phyloP scores from a whole-genome alignment of 1,139 yeast species.

The Candida sanyaensis region DNA sequence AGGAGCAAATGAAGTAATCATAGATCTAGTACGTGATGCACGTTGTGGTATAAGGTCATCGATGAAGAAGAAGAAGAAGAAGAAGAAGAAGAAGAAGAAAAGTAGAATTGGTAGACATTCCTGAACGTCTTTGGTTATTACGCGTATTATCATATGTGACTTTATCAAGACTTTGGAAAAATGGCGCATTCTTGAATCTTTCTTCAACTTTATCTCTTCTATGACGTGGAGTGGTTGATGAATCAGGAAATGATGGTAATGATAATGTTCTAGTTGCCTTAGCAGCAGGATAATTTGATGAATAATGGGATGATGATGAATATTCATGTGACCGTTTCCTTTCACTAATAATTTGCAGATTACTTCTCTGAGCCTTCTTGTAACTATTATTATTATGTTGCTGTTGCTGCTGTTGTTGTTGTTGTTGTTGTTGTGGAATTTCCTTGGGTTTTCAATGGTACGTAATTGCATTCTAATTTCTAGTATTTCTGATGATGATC shows the following conservation, averaged over 20 bases:
- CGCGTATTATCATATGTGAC: constrained; percentile 35
- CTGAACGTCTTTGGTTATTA: constrained; percentile 17
- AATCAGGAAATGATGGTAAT: constrained; percentile 54
- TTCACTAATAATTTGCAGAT: constrained; percentile 6
- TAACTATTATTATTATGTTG: not conserved
- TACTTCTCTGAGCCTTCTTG: constrained; percentile 1
- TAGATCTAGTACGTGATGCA: constrained; percentile 48
- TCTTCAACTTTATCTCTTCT: constrained; percentile 47
- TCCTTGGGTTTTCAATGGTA: constrained; percentile 28
- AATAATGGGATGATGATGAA: constrained; percentile 9
- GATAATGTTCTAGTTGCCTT: constrained; percentile 71
- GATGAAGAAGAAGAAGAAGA: constrained; percentile 13
- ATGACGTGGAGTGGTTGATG: constrained; percentile 37
- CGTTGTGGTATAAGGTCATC: constrained; percentile 32
- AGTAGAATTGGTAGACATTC: constrained; percentile 2
- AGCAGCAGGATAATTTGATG: constrained; percentile 28
- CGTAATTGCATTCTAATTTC: constrained; percentile 66
- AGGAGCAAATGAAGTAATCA: constrained; percentile 34
- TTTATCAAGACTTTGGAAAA: constrained; percentile 36
- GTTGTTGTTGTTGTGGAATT: constrained; percentile 6
- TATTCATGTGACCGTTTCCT: constrained; percentile 13
- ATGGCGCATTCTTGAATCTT: constrained; percentile 50
- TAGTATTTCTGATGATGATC: constrained; percentile 53
- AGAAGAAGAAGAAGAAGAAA: too few relatives aligned
- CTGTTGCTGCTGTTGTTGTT: constrained; percentile 1